These are phyloP conservation scores for Citrus mangshanensis DNA, from an alignment of 345 rosid genomes.

Conservation along the genomic window DNA sequence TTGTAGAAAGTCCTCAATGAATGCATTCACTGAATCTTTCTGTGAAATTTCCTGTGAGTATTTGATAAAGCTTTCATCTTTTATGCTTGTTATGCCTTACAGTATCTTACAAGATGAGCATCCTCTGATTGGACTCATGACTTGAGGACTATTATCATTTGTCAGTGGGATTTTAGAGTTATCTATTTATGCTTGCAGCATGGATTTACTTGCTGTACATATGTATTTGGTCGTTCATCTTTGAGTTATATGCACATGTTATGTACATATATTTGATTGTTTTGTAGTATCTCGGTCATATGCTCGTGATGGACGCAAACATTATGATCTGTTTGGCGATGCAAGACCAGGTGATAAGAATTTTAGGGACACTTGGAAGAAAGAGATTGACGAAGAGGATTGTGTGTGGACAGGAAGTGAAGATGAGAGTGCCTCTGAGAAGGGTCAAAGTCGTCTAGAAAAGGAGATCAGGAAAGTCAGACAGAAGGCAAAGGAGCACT, in stretches of 20 bases:
- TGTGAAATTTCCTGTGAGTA: neutral
- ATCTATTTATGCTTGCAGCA: neutral
- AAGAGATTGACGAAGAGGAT: conserved; percentile 60
- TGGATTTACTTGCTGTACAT: neutral
- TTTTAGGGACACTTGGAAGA: conserved; percentile 70
- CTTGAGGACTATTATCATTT: neutral
- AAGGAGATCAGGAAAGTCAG: conserved; percentile 63
- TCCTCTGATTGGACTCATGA: neutral
- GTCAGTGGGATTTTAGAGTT: neutral
- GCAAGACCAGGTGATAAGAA: conserved; percentile 54
- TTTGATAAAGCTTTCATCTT: neutral
- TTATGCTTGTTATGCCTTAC: neutral
- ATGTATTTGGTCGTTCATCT: neutral
- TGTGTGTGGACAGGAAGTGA: conserved; percentile 87
- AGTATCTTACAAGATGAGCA: neutral
- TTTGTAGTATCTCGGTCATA: conserved; percentile 53
- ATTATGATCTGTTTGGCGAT: conserved; percentile 73
- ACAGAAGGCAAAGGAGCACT: conserved; percentile 70
- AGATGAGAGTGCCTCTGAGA: conserved; percentile 49
- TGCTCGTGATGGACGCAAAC: conserved; percentile 47
- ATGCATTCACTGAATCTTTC: neutral
- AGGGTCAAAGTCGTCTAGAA: conserved; percentile 30
- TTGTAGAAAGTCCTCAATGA: conserved; percentile 18
- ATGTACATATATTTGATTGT: neutral
- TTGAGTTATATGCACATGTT: neutral